phyloP scores from a whole-genome alignment of 2,329 filamentous ascomycete species.

The Domatiomyces globalis region DNA sequence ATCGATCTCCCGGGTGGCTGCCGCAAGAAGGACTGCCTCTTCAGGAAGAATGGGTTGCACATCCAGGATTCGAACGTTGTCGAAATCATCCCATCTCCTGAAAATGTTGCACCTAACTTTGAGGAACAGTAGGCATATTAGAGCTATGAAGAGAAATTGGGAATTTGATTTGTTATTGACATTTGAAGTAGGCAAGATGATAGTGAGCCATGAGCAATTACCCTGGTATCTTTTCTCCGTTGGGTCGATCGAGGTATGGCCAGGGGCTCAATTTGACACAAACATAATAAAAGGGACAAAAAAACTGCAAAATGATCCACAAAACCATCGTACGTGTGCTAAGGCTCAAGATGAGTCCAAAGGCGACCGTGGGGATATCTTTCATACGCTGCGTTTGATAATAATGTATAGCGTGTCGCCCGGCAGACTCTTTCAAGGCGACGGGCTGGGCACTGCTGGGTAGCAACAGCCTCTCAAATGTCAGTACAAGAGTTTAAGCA shows the following conservation, averaged over 20 bases:
- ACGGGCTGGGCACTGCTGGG: background rate
- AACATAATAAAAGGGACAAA: background rate
- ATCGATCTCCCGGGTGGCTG: background rate
- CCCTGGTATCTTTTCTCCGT: background rate
- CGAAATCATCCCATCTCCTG: background rate
- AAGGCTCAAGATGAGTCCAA: background rate
- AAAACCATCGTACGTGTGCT: background rate
- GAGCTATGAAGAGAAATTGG: background rate
- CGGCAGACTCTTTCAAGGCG: background rate
- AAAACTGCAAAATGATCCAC: background rate
- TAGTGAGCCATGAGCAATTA: background rate
- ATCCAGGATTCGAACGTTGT: background rate
- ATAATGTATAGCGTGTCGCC: background rate
- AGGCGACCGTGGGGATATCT: background rate
- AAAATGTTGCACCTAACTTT: background rate
- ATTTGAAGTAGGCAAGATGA: background rate
- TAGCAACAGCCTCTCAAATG: background rate
- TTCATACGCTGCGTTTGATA: background rate
- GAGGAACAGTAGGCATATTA: background rate
- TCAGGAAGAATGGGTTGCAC: background rate
- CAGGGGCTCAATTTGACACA: background rate
- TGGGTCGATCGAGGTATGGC: background rate
- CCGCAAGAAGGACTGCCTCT: background rate
- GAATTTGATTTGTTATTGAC: background rate
- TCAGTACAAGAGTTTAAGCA: background rate